Percentiles rank a stretch among this genome's conserved stretches.
Conservation (phyloP, 202 grass and related monocot genomes). For the Bolboschoenoplectus hybrid region DNA sequence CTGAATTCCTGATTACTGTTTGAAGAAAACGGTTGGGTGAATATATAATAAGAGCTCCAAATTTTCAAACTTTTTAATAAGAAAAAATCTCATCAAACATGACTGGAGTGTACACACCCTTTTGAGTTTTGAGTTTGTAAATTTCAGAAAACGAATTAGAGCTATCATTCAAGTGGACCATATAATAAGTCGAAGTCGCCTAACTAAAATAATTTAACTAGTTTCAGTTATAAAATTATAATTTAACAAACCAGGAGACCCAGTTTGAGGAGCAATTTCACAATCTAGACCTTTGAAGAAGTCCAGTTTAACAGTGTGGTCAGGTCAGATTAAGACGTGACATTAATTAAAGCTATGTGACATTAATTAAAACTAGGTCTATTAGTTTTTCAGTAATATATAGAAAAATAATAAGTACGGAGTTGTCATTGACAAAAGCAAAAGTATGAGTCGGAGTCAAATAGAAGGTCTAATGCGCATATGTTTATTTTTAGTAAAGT, state of each 20-base stretch:
- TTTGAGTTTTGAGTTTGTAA: neutral
- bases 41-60: neutral
- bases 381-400: neutral
- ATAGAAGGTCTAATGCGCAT: neutral
- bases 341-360: neutral
- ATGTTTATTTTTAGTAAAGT: neutral
- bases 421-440: neutral
- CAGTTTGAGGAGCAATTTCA: neutral
- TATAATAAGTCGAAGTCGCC: neutral
- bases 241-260: neutral
- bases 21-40: neutral
- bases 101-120: neutral
- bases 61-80: neutral
- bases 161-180: neutral
- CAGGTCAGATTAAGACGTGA: neutral
- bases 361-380: neutral
- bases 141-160: neutral
- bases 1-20: neutral
- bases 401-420: neutral
- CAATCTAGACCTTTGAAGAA: conserved; percentile 5
- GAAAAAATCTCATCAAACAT: neutral
- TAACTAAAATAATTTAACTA: neutral
- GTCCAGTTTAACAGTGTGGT: neutral
- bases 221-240: neutral
- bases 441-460: neutral